Evolutionary conservation across 225 moss, liverwort and hornwort genomes (phyloP), one percentile per base, ranked within the genome.

Genomic region (Ulota crispa): DNA sequence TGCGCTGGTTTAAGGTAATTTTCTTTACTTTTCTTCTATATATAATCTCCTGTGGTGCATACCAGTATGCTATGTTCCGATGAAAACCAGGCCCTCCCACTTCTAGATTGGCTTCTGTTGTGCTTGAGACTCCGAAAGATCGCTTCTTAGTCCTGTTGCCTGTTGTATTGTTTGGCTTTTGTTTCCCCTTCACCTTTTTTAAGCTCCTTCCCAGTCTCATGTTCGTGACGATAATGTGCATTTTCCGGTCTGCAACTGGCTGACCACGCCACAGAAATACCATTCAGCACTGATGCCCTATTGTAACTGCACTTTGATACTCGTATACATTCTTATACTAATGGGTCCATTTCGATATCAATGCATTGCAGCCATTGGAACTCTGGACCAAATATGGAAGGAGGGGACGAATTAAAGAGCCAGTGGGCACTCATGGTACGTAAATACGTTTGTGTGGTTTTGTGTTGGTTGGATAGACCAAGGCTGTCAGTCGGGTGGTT

Each of bases 351-450:
- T 53, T 59, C 30, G 32, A 57, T 59, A 23, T 82, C 42, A 78
- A 62, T 88, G 59, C 16, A 64, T 65, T 81, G 78, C 92, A 97
- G 96, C 99, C 99, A n/a, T 76, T 99, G 87, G 99, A 99, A 61
- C 83, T 99, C 60, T 99, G 99, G 99, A 96, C 99, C 56, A 99
- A 95, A 41, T 99, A 99, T 84, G 99, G 99, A 57, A 85, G 99
- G 56, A 90, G 99, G 66, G 99, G 96, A 76, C 92, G 96, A 20
- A 99, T 99, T 62, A 96, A 90, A 83, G 99, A 99, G 85, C 93
- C 99, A 75, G 99, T 99, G 36, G 99, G 99, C 76, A 99, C 93
- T 77, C 99, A 96, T 69, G 99, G 97, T 95, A 93, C 64, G 80
- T 70, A 43, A n/a, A 64, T 19, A 59, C 9, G 56, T 74, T 24